Conservation (phyloP, 164 flowering plant species). For the grape (Vitis vinifera) region ASM3070453v1 NC_081805.1:3790001-3790500, state of each 20-base stretch:
- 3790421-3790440: slow-evolving; percentile 90
- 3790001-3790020: slow-evolving; percentile 83
- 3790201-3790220: slow-evolving; percentile 94
- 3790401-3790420: slow-evolving; percentile 90
- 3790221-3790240: slow-evolving; percentile 82
- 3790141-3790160: slow-evolving; percentile 88
- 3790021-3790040: slow-evolving; percentile 89
- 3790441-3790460: slow-evolving; percentile 75
- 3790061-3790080: slow-evolving; percentile 80
- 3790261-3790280: slow-evolving; percentile 2
- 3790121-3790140: slow-evolving; percentile 80
- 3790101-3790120: slow-evolving; percentile 94
- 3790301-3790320: not conserved
- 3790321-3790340: not conserved
- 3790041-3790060: slow-evolving; percentile 78
- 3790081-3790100: slow-evolving; percentile 61
- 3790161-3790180: slow-evolving; percentile 81
- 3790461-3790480: slow-evolving; percentile 97
- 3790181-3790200: slow-evolving; percentile 82
- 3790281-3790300: not conserved
- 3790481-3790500: slow-evolving; percentile 17
- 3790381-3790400: slow-evolving; percentile 89
- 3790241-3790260: slow-evolving; percentile 65
- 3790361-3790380: slow-evolving; percentile 98
- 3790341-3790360: slow-evolving; percentile 87